Conservation (phyloP, 768 basidiomycete genomes). For the Fomitopsis pulvina region DNA sequence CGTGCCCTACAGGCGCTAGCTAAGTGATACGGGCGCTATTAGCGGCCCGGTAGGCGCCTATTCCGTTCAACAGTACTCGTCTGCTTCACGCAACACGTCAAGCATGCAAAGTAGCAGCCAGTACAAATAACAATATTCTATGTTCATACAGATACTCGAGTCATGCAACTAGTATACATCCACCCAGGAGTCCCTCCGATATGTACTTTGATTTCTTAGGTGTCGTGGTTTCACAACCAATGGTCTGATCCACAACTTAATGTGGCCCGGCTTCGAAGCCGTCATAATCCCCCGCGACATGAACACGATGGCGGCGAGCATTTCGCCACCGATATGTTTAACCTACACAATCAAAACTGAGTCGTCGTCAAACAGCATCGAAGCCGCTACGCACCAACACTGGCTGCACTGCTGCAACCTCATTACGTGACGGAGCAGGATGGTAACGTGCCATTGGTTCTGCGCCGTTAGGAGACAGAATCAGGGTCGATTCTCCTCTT, state of each 20-base stretch:
- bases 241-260: constrained; percentile 83
- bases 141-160: too few species aligned
- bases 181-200: constrained; percentile 12
- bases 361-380: neutral
- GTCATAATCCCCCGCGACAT: constrained; percentile 76
- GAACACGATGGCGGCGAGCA: constrained; percentile 70
- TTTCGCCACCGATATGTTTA: constrained; percentile 76
- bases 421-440: constrained; percentile 84
- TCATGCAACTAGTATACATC: too few species aligned
- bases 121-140: too few species aligned
- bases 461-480: constrained; percentile 39
- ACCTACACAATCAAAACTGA: constrained; percentile 37
- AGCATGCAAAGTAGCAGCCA: too few species aligned
- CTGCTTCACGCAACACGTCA: too few species aligned
- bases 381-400: constrained; percentile 55
- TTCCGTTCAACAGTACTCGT: too few species aligned
- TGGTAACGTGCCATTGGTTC: constrained; percentile 62
- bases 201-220: constrained; percentile 16
- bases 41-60: too few species aligned
- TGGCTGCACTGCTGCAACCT: constrained; percentile 86
- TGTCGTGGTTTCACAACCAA: constrained; percentile 37
- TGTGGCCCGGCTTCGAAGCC: constrained; percentile 65
- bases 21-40: too few species aligned
- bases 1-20: too few species aligned
- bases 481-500: constrained; percentile 40